Evolutionary conservation across 2,329 filamentous ascomycete species (phyloP).

Genomic region (Hypoxylon sp.): DNA sequence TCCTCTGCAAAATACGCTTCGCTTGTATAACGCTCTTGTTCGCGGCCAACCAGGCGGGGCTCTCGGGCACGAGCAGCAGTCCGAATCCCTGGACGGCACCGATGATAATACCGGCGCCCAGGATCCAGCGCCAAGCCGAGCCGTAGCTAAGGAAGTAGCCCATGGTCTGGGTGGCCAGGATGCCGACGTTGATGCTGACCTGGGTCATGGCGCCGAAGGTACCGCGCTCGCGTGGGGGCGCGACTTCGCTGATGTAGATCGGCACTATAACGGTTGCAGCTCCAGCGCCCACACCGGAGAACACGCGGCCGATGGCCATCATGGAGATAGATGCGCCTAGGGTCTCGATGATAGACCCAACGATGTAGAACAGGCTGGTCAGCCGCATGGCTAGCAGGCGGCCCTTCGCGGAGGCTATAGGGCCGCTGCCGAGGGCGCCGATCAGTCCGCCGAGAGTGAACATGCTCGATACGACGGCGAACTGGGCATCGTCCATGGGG

Average conservation of each 20-base stretch:
- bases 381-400: slow-evolving; percentile 81
- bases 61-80: slow-evolving; percentile 85
- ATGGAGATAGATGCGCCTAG: slow-evolving; percentile 76
- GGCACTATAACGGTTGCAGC: slow-evolving; percentile 93
- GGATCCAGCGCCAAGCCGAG: slow-evolving; percentile 85
- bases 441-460: slow-evolving; percentile 91
- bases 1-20: slow-evolving; percentile 77
- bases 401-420: slow-evolving; percentile 82
- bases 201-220: slow-evolving; percentile 91
- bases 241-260: slow-evolving; percentile 93
- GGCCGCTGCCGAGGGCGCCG: slow-evolving; percentile 85
- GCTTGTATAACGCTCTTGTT: slow-evolving; percentile 74
- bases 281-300: slow-evolving; percentile 88
- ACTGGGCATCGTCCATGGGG: slow-evolving; percentile 84
- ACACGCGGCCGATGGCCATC: slow-evolving; percentile 80
- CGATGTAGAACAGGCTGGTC: slow-evolving; percentile 81
- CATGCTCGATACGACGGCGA: slow-evolving; percentile 89
- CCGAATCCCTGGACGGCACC: slow-evolving; percentile 77
- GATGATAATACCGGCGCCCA: slow-evolving; percentile 79
- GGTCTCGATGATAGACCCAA: slow-evolving; percentile 83
- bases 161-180: slow-evolving; percentile 84
- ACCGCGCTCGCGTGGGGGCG: slow-evolving; percentile 80
- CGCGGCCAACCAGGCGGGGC: slow-evolving; percentile 86
- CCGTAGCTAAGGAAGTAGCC: slow-evolving; percentile 90
- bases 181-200: slow-evolving; percentile 93